Evolutionary conservation across 202 grass and related monocot genomes (phyloP).

Genomic region (Schoenoplectus tabernaemontani): DNA sequence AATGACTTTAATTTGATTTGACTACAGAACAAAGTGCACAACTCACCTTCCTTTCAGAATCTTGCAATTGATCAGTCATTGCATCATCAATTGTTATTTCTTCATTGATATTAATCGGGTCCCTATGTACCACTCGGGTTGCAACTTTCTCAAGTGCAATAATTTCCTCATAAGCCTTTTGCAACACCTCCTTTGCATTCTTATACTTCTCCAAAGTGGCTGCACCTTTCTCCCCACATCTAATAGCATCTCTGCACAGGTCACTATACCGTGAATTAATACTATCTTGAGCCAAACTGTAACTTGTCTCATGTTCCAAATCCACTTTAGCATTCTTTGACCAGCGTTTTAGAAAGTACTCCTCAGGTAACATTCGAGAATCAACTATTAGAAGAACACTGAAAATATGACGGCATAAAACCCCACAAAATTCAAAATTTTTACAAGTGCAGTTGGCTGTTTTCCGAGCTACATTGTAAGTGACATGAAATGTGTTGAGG

Average conservation of each 20-base stretch:
- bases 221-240: slow-evolving; percentile 61
- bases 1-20: background rate
- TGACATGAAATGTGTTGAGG: slow-evolving; percentile 55
- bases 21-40: background rate
- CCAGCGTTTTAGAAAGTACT: slow-evolving; percentile 39
- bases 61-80: slow-evolving; percentile 57
- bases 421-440: slow-evolving; percentile 36
- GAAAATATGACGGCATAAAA: slow-evolving; percentile 40
- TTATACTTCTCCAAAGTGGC: slow-evolving; percentile 48
- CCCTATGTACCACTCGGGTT: slow-evolving; percentile 45
- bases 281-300: slow-evolving; percentile 42
- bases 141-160: slow-evolving; percentile 63
- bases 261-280: slow-evolving; percentile 49
- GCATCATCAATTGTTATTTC: slow-evolving; percentile 69
- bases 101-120: slow-evolving; percentile 90
- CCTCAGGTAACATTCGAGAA: slow-evolving; percentile 23
- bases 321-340: slow-evolving; percentile 30
- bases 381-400: slow-evolving; percentile 37
- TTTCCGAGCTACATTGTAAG: slow-evolving; percentile 56
- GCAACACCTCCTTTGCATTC: slow-evolving; percentile 72
- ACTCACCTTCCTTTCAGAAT: slow-evolving; percentile 68
- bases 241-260: slow-evolving; percentile 59
- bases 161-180: slow-evolving; percentile 72
- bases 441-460: slow-evolving; percentile 60
- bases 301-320: slow-evolving; percentile 17